Evolutionary conservation across 2,329 filamentous ascomycete species (phyloP).

Genomic region (Stemphylium vesicarium): DNA sequence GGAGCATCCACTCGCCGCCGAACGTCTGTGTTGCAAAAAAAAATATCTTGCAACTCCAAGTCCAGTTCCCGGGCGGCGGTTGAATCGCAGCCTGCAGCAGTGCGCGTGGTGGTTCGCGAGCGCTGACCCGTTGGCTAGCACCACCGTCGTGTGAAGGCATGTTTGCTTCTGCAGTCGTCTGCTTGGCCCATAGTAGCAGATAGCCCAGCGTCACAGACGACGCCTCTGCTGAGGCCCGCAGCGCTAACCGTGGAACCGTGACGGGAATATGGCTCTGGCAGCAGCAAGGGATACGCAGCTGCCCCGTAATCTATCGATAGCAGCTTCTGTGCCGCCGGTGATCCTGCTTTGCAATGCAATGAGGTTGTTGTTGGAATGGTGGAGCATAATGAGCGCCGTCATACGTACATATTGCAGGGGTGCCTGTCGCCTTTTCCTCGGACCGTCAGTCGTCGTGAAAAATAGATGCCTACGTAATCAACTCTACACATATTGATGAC

Average conservation of each 20-base stretch:
- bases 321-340: conserved; percentile 32
- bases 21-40: conserved; percentile 22
- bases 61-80: background rate
- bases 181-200: conserved; percentile 23
- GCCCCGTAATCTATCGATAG: conserved; percentile 28
- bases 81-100: conserved; percentile 11
- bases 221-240: conserved; percentile 27
- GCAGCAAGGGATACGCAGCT: conserved; percentile 28
- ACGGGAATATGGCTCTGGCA: conserved; percentile 36
- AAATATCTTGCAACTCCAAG: conserved; percentile 10
- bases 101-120: conserved; percentile 23
- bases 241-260: conserved; percentile 43
- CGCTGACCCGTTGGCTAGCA: conserved; percentile 24
- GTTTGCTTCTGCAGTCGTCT: conserved; percentile 41
- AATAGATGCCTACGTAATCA: conserved; percentile 25
- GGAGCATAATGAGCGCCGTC: conserved; percentile 17
- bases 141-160: conserved; percentile 18
- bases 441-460: conserved; percentile 1
- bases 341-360: conserved; percentile 27
- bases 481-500: conserved; percentile 6
- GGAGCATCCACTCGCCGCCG: conserved; percentile 21
- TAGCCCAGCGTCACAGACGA: conserved; percentile 20
- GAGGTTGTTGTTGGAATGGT: conserved; percentile 16
- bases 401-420: conserved; percentile 18
- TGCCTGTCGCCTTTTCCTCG: conserved; percentile 12